phyloP scores from a whole-genome alignment of 352 stramenopile genomes.

The Aphanomyces cochlioides region DNA sequence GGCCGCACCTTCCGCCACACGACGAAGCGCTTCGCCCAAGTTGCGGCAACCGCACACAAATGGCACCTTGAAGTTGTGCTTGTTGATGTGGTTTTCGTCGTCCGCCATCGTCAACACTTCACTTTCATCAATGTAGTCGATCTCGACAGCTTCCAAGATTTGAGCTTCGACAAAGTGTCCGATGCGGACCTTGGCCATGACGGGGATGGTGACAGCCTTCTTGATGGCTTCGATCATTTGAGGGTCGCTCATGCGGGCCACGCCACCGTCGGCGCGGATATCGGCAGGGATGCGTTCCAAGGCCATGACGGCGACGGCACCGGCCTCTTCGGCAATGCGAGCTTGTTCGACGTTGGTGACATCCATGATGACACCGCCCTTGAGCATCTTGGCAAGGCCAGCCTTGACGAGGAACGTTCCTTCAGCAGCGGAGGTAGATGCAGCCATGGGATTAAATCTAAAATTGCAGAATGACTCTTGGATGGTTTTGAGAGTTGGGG shows the following conservation, averaged over 20 bases:
- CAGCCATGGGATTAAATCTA: slow-evolving; percentile 69
- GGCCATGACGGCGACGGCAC: slow-evolving; percentile 97
- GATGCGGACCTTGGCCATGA: slow-evolving; percentile 99
- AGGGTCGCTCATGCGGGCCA: slow-evolving; percentile 97
- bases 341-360: slow-evolving; percentile 90
- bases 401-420: slow-evolving; percentile 92
- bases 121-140: slow-evolving; percentile 99
- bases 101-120: slow-evolving; percentile 99
- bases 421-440: slow-evolving; percentile 90
- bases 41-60: slow-evolving; percentile 99
- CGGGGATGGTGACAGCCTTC: slow-evolving; percentile 97
- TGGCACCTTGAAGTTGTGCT: slow-evolving; percentile 96
- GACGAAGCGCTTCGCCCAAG: slow-evolving; percentile 94
- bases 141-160: slow-evolving; percentile 96
- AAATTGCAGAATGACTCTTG: neutral
- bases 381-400: slow-evolving; percentile 97
- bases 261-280: slow-evolving; percentile 94
- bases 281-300: slow-evolving; percentile 98
- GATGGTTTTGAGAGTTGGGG: too few relatives aligned
- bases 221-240: slow-evolving; percentile 98
- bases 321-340: slow-evolving; percentile 96
- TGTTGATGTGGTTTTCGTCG: slow-evolving; percentile 97
- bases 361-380: slow-evolving; percentile 98
- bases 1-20: slow-evolving; percentile 93
- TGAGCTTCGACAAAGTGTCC: slow-evolving; percentile 98